phyloP scores from a whole-genome alignment of 257 asterid species.

The Ajuga chamaepitys region DNA sequence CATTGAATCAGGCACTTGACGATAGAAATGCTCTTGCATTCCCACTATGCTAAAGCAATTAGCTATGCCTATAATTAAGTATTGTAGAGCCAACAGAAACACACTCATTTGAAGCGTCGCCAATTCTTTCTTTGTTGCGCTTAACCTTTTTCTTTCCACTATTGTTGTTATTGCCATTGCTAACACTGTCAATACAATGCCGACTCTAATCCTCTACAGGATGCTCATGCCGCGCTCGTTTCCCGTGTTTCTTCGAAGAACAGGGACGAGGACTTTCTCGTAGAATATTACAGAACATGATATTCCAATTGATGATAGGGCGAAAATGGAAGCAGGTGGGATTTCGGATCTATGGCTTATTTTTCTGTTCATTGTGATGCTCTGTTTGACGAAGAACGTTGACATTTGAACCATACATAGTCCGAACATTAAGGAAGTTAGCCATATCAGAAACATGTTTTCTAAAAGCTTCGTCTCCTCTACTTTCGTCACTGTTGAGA shows the following conservation, averaged over 20 bases:
- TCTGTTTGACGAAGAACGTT: constrained; percentile 9
- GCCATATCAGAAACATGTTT: constrained; percentile 2
- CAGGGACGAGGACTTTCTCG: neutral
- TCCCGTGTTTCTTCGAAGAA: constrained; percentile 2
- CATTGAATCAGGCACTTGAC: constrained; percentile 6
- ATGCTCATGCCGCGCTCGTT: constrained; percentile 1
- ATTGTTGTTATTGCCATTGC: neutral
- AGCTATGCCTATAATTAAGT: neutral
- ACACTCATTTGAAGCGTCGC: neutral
- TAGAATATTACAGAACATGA: neutral
- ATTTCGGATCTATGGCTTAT: neutral
- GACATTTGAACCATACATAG: neutral
- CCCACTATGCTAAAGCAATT: neutral
- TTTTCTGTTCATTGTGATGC: neutral
- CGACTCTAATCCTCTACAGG: neutral
- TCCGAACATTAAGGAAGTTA: neutral
- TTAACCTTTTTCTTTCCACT: neutral
- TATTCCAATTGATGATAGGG: neutral
- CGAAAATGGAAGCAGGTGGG: neutral
- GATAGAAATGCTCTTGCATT: constrained; percentile 8
- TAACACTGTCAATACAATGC: neutral
- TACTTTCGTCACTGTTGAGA: constrained; percentile 5
- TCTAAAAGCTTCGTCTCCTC: constrained; percentile 2
- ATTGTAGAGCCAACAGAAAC: constrained; percentile 2
- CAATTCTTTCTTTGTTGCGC: neutral